These are phyloP conservation scores for Dactylonectria macrodidyma DNA, from an alignment of 2,329 filamentous ascomycete species.

Conservation along the genomic window DNA sequence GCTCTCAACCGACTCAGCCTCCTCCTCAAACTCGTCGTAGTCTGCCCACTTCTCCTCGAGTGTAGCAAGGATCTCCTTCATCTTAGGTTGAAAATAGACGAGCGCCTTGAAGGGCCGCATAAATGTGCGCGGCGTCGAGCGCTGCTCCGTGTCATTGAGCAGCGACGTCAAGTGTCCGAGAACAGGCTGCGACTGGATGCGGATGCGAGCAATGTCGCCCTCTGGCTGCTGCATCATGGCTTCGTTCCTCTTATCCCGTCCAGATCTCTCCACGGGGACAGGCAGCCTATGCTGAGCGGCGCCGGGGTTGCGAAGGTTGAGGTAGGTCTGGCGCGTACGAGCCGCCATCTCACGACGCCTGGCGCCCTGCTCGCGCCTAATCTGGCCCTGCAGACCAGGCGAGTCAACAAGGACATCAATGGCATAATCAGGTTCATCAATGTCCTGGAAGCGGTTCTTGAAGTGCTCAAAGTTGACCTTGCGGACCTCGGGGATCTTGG, in stretches of 20 bases:
- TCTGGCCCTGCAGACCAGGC: conserved; percentile 53
- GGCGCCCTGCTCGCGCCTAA: conserved; percentile 55
- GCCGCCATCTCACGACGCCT: conserved; percentile 56
- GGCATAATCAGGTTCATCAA: conserved; percentile 55
- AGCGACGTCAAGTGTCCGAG: conserved; percentile 56
- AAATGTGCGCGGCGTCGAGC: conserved; percentile 57
- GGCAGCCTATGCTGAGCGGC: conserved; percentile 21
- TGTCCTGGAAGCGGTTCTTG: conserved; percentile 58
- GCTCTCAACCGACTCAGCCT: conserved; percentile 43
- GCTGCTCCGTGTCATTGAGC: conserved; percentile 54
- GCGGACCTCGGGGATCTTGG: conserved; percentile 58
- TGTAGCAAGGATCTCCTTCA: conserved; percentile 55
- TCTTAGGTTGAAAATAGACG: conserved; percentile 59
- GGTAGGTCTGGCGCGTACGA: conserved; percentile 52
- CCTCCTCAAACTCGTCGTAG: conserved; percentile 50
- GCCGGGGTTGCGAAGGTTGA: conserved; percentile 27
- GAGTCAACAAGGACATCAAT: conserved; percentile 58
- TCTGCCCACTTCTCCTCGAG: conserved; percentile 60
- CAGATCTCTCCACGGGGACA: conserved; percentile 38
- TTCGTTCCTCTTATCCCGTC: conserved; percentile 47
- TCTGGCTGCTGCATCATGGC: conserved; percentile 33
- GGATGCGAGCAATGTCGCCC: conserved; percentile 53
- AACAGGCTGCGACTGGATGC: conserved; percentile 59
- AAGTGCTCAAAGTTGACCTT: conserved; percentile 61
- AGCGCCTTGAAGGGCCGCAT: conserved; percentile 58